Evolutionary conservation across 805 yeast species (phyloP), one percentile per base, ranked within the genome.

Genomic region (Spathaspora gorwiae): DNA sequence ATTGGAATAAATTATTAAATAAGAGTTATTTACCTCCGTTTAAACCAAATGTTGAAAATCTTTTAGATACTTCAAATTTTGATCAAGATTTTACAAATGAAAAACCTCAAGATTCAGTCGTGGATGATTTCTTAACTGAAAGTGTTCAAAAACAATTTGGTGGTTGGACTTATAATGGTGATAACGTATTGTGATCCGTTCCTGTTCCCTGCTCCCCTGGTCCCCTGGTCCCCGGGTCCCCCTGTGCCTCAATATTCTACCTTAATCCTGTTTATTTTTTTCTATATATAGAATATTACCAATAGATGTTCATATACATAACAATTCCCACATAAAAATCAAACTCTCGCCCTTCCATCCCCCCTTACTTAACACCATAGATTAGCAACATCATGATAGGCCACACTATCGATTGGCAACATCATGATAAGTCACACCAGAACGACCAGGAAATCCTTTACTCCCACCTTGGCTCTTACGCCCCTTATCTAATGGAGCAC

Each of bases 131-230:
- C 54, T 75, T 94, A 50, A 87, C 95, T 58, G 98, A 90, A 55
- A 81, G 90, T 56, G 97, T 94, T n/a, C 99, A 94, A 66, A 82
- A 86, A 61, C 98, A 94, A 68, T 94, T 94, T 73, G 98, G 97
- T 39, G 98, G 99, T 6, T 94, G 99, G 99, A 92, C 98, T 2
- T 92, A 90, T 65, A 87, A 84, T 40, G 95, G 94, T 2, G 83
- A 76, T 40, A 66, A 57, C 13, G 61, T 64, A 15, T 54, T 63
- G 26, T 34, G 34, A 37, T 29, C 24, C 24, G 24, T 19, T 19
- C 24, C 24, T 19, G 24, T 19, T 19, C 24, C 24, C 24, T 3
- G 2, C 2, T 19, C 24, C 24, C 24, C 24, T 19, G 2, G 24
- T 2, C 24, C 24, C 24, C 5, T 19, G 24, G 24, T 5, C 24